A percentile compares a stretch with the other conserved stretches of the same genome.
phyloP scores from a whole-genome alignment of 140 eudicot species.

The Oenanthe javanica region DNA sequence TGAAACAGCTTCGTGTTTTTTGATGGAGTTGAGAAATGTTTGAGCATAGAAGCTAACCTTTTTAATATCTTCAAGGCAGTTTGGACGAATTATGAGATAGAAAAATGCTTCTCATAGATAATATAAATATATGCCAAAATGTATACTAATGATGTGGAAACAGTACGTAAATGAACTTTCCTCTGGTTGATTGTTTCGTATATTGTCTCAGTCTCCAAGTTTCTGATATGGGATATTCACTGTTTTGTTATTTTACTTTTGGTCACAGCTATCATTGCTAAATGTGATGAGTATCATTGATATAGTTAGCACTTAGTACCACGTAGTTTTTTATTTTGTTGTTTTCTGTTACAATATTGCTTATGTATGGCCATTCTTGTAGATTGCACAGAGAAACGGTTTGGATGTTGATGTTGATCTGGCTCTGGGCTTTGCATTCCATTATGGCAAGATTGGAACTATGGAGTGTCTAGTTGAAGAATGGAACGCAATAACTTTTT shows the following conservation, averaged over 20 bases:
- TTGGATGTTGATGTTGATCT: conserved; percentile 93
- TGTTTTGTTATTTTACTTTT: neutral
- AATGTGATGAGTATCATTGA: neutral
- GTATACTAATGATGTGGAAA: too few relatives aligned
- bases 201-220: neutral
- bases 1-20: neutral
- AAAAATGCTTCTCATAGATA: too few relatives aligned
- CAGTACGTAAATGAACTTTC: too few relatives aligned
- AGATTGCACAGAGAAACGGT: conserved; percentile 97
- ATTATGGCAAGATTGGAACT: conserved; percentile 73
- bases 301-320: neutral
- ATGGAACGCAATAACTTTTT: conserved; percentile 87
- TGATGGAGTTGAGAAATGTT: too few relatives aligned
- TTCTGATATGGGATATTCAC: neutral
- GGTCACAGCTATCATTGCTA: neutral
- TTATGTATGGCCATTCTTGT: neutral
- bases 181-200: too few relatives aligned
- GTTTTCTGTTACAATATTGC: neutral
- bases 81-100: too few relatives aligned
- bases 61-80: too few relatives aligned
- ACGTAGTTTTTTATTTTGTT: neutral
- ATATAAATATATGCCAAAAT: too few relatives aligned
- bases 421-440: conserved; percentile 95
- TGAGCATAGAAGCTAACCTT: too few relatives aligned
- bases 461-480: conserved; percentile 98